Evolutionary conservation across 768 basidiomycete species (phyloP).

Genomic region (Coprinellus micaceus): DNA sequence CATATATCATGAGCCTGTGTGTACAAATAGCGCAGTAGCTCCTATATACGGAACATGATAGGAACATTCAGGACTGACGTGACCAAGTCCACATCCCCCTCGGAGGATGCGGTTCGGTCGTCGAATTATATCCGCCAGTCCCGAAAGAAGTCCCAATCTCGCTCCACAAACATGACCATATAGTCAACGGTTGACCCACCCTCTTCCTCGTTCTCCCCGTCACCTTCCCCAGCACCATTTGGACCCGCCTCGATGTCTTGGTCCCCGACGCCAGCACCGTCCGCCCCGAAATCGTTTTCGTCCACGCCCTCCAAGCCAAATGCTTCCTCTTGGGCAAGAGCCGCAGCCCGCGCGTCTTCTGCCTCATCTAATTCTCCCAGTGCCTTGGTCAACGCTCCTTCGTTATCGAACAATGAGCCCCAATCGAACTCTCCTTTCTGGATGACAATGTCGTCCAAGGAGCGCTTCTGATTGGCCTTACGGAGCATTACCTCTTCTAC

Average conservation of each 20-base stretch:
- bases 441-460: conserved; percentile 86
- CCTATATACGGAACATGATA: too few species aligned
- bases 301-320: conserved; percentile 72
- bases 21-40: too few species aligned
- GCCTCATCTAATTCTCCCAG: conserved; percentile 84
- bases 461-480: conserved; percentile 97
- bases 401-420: conserved; percentile 70
- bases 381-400: conserved; percentile 62
- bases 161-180: conserved; percentile 67
- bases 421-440: conserved; percentile 95
- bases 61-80: too few species aligned
- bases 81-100: too few species aligned
- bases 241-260: too few species aligned
- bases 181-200: conserved; percentile 80
- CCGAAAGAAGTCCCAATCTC: conserved; percentile 65
- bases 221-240: conserved; percentile 16
- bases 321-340: conserved; percentile 71
- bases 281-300: conserved; percentile 65
- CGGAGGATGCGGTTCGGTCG: too few species aligned
- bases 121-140: conserved; percentile 70
- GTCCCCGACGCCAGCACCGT: conserved; percentile 7
- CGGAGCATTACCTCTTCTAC: conserved; percentile 96
- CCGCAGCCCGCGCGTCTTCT: conserved; percentile 82
- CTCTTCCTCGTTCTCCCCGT: conserved; percentile 37
- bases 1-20: too few species aligned